A percentile compares a stretch with the other conserved stretches of the same genome.
These are phyloP conservation scores for Ophiosphaerella herpotricha DNA, from an alignment of 2,329 filamentous ascomycete genomes.

Conservation along the genomic window DNA sequence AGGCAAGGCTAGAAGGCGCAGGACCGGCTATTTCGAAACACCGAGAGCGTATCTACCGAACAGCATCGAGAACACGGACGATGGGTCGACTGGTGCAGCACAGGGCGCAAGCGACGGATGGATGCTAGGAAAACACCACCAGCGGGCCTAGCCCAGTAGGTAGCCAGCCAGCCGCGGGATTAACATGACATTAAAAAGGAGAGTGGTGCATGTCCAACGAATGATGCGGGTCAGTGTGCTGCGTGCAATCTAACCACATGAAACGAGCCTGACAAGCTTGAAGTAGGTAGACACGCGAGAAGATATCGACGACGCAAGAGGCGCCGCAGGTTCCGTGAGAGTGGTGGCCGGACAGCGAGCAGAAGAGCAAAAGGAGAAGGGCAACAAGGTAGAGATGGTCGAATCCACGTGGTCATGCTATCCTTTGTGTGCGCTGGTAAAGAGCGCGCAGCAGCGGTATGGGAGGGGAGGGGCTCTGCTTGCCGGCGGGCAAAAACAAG, in stretches of 20 bases:
- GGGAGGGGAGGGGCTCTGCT: not conserved
- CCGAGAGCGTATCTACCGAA: constrained; percentile 5
- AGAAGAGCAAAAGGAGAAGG: no score
- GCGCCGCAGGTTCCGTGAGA: constrained; percentile 8
- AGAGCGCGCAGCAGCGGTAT: not conserved
- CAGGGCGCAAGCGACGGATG: constrained; percentile 15
- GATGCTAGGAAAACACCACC: constrained; percentile 7
- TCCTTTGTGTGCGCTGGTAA: not conserved
- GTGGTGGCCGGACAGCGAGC: no score
- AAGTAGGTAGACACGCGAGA: constrained; percentile 4
- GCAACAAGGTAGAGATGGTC: no score
- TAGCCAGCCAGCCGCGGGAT: constrained; percentile 32
- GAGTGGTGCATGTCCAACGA: constrained; percentile 30
- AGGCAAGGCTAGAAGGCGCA: no score
- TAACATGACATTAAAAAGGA: constrained; percentile 24
- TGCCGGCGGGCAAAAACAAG: constrained; percentile 3
- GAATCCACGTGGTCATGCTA: not conserved
- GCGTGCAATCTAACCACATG: constrained; percentile 42
- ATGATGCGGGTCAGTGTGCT: constrained; percentile 25
- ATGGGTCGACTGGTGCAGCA: constrained; percentile 8
- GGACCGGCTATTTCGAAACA: not conserved
- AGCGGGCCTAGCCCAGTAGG: no score
- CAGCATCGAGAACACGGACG: constrained; percentile 8
- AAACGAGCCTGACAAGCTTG: constrained; percentile 31
- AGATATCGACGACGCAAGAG: constrained; percentile 11